Evolutionary conservation across 2,329 filamentous ascomycete species (phyloP).

Genomic region (Botrytis squamosa): DNA sequence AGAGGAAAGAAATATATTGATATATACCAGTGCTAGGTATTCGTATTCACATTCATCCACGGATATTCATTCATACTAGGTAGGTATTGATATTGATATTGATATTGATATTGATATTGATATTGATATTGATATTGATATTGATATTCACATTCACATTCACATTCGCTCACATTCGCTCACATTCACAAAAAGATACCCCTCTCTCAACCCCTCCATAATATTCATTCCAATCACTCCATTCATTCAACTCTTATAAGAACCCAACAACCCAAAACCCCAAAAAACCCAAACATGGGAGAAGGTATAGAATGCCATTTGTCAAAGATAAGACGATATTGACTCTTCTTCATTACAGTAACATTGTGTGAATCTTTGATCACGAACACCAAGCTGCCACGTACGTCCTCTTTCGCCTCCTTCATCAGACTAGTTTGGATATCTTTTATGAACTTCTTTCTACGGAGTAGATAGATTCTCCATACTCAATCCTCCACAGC

Average conservation of each 20-base stretch:
- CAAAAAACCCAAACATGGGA: background rate
- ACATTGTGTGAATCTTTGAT: background rate
- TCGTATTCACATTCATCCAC: background rate
- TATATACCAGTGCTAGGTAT: no score
- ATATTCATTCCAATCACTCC: background rate
- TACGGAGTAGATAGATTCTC: background rate
- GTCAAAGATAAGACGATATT: background rate
- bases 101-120: no score
- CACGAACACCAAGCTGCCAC: slow-evolving; percentile 9
- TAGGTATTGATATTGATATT: no score
- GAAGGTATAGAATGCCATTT: background rate
- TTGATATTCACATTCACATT: background rate
- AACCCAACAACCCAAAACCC: background rate
- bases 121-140: no score
- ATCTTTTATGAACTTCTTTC: background rate
- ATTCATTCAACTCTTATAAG: background rate
- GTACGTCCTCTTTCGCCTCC: background rate
- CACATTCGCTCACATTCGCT: background rate
- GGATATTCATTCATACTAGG: no score
- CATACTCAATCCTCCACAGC: background rate
- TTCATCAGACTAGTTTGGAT: background rate
- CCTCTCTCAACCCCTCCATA: background rate
- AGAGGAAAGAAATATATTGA: background rate
- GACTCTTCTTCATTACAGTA: background rate
- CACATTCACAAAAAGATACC: background rate